Evolutionary conservation across 192 early-diverging fungal species (phyloP).

Genomic region (Geosiphon pyriformis): DNA sequence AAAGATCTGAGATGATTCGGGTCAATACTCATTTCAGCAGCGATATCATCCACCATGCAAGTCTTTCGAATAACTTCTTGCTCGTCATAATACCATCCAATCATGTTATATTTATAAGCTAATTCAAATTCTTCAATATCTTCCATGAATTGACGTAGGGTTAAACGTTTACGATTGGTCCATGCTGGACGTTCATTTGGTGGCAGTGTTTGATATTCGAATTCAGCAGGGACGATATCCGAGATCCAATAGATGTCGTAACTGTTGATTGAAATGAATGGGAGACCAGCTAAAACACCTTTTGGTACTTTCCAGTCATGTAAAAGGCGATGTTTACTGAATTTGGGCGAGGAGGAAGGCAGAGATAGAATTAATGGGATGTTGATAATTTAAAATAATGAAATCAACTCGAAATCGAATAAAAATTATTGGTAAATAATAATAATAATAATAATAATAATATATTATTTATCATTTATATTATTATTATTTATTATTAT

Average conservation of each 20-base stretch:
- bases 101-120: conserved; percentile 13
- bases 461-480: too few species aligned
- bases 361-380: too few species aligned
- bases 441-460: too few species aligned
- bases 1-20: neutral
- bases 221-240: conserved; percentile 3
- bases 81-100: conserved; percentile 4
- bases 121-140: conserved; percentile 8
- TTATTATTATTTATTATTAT: too few species aligned
- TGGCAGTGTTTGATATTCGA: neutral
- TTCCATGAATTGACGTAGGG: neutral
- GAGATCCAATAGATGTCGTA: conserved; percentile 9
- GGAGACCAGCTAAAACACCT: neutral
- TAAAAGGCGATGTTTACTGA: conserved; percentile 9
- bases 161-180: neutral
- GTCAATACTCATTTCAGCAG: neutral
- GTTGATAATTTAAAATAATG: too few species aligned
- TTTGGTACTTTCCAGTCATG: conserved; percentile 8
- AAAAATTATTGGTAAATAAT: too few species aligned
- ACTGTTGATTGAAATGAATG: conserved; percentile 1
- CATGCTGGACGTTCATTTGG: neutral
- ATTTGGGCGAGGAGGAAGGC: neutral
- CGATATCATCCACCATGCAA: conserved; percentile 11
- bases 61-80: conserved; percentile 2
- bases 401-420: too few species aligned